A percentile compares a stretch with the other conserved stretches of the same genome.
These are phyloP conservation scores for Hymenoscyphus albidus DNA, from an alignment of 2,329 filamentous ascomycete genomes.

Conservation along the genomic window DNA sequence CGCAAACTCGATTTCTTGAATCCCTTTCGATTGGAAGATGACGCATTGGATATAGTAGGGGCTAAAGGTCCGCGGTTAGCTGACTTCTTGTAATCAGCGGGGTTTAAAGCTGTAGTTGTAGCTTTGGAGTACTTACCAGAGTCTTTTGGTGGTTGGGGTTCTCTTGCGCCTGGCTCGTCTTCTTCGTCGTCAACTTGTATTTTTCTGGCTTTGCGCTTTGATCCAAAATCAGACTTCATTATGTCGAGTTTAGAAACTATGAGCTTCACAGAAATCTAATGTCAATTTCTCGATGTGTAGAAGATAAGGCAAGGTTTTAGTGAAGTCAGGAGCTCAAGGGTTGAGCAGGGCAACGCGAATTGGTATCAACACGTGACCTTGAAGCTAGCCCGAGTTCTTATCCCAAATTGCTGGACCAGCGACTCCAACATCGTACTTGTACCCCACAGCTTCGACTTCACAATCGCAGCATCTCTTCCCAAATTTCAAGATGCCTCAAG, in stretches of 20 bases:
- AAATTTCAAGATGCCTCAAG: slow-evolving; percentile 75
- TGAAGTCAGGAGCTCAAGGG: background rate
- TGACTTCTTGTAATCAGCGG: slow-evolving; percentile 29
- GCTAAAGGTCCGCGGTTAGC: slow-evolving; percentile 28
- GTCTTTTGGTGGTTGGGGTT: slow-evolving; percentile 16
- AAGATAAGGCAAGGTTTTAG: background rate
- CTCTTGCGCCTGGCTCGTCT: slow-evolving; percentile 42
- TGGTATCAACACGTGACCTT: slow-evolving; percentile 30
- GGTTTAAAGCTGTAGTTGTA: slow-evolving; percentile 19
- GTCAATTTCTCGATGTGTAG: background rate
- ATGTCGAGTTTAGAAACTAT: background rate
- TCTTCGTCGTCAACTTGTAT: slow-evolving; percentile 68
- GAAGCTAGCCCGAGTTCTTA: slow-evolving; percentile 16
- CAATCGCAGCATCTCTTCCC: slow-evolving; percentile 10
- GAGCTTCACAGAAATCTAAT: background rate
- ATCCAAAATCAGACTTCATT: slow-evolving; percentile 42
- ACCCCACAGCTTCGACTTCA: slow-evolving; percentile 9
- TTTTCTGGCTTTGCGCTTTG: slow-evolving; percentile 69
- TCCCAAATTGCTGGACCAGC: slow-evolving; percentile 5
- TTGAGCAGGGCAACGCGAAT: slow-evolving; percentile 6
- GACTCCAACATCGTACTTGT: background rate
- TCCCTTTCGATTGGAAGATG: slow-evolving; percentile 48
- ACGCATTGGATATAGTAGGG: slow-evolving; percentile 12
- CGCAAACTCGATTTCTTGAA: slow-evolving; percentile 57
- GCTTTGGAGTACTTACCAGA: slow-evolving; percentile 27